These are phyloP conservation scores for Cytospora schulzeri DNA, from an alignment of 2,329 filamentous ascomycete genomes.

Conservation along the genomic window DNA sequence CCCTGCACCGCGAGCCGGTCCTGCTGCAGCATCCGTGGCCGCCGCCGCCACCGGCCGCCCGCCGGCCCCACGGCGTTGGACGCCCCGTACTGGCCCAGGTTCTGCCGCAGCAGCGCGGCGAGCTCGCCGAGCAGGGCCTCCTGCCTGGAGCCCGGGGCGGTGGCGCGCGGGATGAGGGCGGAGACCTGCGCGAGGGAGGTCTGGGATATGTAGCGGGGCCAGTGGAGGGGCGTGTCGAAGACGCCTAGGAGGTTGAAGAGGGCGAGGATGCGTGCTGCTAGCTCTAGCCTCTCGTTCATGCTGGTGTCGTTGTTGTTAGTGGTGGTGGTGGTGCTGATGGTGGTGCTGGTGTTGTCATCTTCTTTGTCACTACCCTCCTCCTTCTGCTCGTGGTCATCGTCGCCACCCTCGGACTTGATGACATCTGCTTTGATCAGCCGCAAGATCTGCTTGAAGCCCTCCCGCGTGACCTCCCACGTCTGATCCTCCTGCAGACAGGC, in stretches of 20 bases:
- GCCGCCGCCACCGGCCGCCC: conserved; percentile 6
- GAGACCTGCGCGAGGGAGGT: conserved; percentile 10
- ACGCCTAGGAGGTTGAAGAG: conserved; percentile 22
- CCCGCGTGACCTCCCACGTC: conserved; percentile 35
- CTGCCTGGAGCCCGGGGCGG: conserved; percentile 5
- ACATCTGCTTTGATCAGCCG: conserved; percentile 17
- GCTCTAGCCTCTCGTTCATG: conserved; percentile 6
- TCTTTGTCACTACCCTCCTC: conserved; percentile 6
- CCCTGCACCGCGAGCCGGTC: neutral
- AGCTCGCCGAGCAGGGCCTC: conserved; percentile 8
- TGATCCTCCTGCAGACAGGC: conserved; percentile 29
- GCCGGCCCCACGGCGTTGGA: neutral
- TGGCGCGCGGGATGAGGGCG: conserved; percentile 4
- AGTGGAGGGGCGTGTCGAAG: conserved; percentile 16
- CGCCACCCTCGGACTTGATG: too few species aligned
- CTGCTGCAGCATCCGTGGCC: too few species aligned
- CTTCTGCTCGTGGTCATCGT: too few species aligned
- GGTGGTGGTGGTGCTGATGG: too few species aligned
- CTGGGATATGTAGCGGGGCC: conserved; percentile 24
- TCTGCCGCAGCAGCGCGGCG: conserved; percentile 13
- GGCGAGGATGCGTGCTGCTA: conserved; percentile 16
- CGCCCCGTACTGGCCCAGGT: neutral
- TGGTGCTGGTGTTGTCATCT: too few species aligned
- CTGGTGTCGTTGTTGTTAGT: neutral
- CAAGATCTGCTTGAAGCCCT: conserved; percentile 22